A percentile compares a stretch with the other conserved stretches of the same genome.
phyloP scores from a whole-genome alignment of 768 basidiomycete genomes.

The Hemileccinum rubropunctum region DNA sequence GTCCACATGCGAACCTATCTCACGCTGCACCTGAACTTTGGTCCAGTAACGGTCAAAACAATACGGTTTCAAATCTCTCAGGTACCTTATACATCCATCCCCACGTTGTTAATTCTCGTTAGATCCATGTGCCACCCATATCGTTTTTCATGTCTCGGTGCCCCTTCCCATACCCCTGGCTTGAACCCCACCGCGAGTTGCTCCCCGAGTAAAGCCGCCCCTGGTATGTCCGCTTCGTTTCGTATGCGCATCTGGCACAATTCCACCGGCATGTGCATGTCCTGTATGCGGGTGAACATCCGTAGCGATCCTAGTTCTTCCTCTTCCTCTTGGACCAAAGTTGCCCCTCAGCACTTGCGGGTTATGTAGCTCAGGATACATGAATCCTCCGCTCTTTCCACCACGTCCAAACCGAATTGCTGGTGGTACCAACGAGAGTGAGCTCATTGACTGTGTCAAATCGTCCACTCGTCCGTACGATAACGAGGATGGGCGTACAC shows the following conservation, averaged over 20 bases:
- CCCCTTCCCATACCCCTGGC: conserved; percentile 9
- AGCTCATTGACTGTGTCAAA: conserved; percentile 45
- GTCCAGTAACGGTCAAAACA: too few relatives aligned
- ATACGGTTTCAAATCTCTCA: too few relatives aligned
- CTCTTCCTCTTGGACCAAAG: conserved; percentile 32
- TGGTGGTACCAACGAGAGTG: conserved; percentile 61
- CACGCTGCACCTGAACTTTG: too few relatives aligned
- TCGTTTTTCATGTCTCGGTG: conserved; percentile 10
- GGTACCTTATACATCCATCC: background rate
- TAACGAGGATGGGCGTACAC: conserved; percentile 11
- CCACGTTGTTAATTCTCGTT: too few relatives aligned
- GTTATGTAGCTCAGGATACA: conserved; percentile 32
- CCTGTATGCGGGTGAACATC: conserved; percentile 16
- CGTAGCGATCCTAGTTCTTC: conserved; percentile 27
- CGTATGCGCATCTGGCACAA: background rate
- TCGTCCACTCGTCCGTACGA: conserved; percentile 40
- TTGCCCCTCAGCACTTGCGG: conserved; percentile 28
- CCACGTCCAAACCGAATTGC: conserved; percentile 76
- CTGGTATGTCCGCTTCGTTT: conserved; percentile 7
- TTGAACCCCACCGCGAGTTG: conserved; percentile 9
- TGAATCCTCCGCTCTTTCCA: conserved; percentile 53
- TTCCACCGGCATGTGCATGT: conserved; percentile 9
- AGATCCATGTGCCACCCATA: background rate
- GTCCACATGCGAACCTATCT: too few relatives aligned
- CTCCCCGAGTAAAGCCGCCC: conserved; percentile 17